These are phyloP conservation scores for Heterobasidion parviporum DNA, from an alignment of 1,284 basidiomycete species.

Conservation along the genomic window DNA sequence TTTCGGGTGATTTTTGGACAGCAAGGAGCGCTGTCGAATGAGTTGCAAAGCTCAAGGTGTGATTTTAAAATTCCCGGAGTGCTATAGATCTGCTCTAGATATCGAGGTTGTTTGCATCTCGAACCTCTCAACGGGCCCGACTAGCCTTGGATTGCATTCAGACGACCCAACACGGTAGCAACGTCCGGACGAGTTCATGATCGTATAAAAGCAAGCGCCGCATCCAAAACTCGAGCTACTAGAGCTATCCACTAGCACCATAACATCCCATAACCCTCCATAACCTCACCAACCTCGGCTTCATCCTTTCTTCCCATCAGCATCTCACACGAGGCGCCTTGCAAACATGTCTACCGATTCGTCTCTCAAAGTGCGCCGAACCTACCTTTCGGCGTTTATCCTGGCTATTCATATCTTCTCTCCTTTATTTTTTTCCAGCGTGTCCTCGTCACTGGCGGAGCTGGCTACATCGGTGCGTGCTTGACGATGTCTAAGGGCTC, in stretches of 20 bases:
- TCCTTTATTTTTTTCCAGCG: slow-evolving; percentile 28
- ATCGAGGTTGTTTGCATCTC: background rate
- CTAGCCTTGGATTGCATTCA: slow-evolving; percentile 27
- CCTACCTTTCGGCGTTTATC: background rate
- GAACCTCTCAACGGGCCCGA: background rate
- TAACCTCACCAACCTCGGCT: background rate
- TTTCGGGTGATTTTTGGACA: background rate
- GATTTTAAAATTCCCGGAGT: background rate
- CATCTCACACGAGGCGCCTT: background rate
- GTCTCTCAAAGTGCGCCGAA: background rate
- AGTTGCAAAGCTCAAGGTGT: background rate
- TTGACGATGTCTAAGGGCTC: background rate
- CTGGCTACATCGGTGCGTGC: slow-evolving; percentile 73
- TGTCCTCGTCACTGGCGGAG: slow-evolving; percentile 76
- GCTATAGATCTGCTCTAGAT: background rate
- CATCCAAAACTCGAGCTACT: too few species aligned
- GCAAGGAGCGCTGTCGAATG: background rate
- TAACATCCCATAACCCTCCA: background rate
- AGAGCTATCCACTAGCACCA: too few species aligned
- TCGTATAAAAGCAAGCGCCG: background rate
- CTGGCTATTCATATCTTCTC: slow-evolving; percentile 2
- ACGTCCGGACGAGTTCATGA: background rate
- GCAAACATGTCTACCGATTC: background rate
- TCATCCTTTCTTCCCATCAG: background rate
- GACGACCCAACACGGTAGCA: background rate